Conservation (phyloP, 2,329 filamentous ascomycete genomes). For the Penicillium vulpinum region DNA sequence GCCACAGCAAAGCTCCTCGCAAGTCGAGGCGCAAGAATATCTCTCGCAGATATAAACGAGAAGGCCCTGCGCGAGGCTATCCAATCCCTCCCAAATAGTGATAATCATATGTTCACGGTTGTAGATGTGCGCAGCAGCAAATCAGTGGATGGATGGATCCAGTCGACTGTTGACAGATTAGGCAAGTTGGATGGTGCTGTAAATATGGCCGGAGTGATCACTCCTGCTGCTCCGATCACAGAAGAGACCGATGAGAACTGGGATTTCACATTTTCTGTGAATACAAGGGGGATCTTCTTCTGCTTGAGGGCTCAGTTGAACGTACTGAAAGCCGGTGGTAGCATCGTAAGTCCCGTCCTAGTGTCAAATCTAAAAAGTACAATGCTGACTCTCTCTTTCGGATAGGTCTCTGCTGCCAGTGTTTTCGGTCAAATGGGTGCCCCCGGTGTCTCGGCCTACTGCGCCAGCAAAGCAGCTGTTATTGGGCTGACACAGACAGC, state of each 20-base stretch:
- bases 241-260: slow-evolving; percentile 9
- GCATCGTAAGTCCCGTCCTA: slow-evolving; percentile 36
- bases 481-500: slow-evolving; percentile 46
- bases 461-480: slow-evolving; percentile 47
- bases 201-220: slow-evolving; percentile 37
- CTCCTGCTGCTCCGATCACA: slow-evolving; percentile 5
- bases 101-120: slow-evolving; percentile 5
- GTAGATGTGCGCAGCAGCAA: slow-evolving; percentile 31
- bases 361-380: too few relatives aligned
- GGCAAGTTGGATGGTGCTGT: slow-evolving; percentile 39
- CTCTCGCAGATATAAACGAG: slow-evolving; percentile 49
- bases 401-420: slow-evolving; percentile 15
- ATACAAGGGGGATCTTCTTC: slow-evolving; percentile 18
- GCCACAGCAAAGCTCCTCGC: slow-evolving; percentile 13
- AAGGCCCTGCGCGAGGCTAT: slow-evolving; percentile 34
- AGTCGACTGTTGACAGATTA: slow-evolving; percentile 30
- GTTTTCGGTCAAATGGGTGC: slow-evolving; percentile 17
- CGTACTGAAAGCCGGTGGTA: slow-evolving; percentile 20
- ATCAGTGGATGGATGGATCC: slow-evolving; percentile 38
- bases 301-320: slow-evolving; percentile 21
- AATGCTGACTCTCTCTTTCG: neutral
- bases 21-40: slow-evolving; percentile 29
- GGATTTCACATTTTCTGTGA: slow-evolving; percentile 18
- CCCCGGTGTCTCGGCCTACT: slow-evolving; percentile 38
- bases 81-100: slow-evolving; percentile 4